These are phyloP conservation scores for Neofusicoccum parvum DNA, from an alignment of 2,329 filamentous ascomycete species.

Conservation along the genomic window DNA sequence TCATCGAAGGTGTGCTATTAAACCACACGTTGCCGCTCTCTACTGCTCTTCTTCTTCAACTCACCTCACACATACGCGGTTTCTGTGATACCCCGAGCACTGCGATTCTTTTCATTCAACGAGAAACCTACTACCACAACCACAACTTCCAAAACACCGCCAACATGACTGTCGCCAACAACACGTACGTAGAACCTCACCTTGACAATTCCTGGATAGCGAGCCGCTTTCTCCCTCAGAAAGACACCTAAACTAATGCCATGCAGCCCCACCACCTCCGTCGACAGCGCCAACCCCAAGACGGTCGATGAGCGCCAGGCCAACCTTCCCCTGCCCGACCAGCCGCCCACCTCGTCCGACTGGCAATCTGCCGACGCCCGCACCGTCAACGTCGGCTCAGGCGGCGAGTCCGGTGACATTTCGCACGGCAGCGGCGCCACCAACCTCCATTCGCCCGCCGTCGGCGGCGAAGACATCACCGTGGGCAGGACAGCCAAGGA, in stretches of 20 bases:
- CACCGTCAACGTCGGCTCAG: slow-evolving; percentile 71
- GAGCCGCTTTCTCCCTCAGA: not conserved
- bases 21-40: not conserved
- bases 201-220: too few relatives aligned
- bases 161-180: slow-evolving; percentile 16
- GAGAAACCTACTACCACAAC: not conserved
- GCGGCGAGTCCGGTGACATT: slow-evolving; percentile 45
- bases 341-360: slow-evolving; percentile 75
- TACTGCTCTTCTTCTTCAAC: not conserved
- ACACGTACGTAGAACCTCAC: not conserved
- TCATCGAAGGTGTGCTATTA: not conserved
- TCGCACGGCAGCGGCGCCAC: slow-evolving; percentile 55
- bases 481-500: slow-evolving; percentile 67
- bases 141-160: not conserved
- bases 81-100: not conserved
- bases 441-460: slow-evolving; percentile 44
- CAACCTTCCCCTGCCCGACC: slow-evolving; percentile 78
- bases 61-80: not conserved
- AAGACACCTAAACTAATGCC: not conserved
- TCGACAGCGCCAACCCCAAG: slow-evolving; percentile 80
- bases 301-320: slow-evolving; percentile 69
- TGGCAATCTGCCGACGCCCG: slow-evolving; percentile 72
- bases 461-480: slow-evolving; percentile 47
- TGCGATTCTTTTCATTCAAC: not conserved
- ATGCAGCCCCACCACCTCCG: slow-evolving; percentile 64